Conservation (phyloP, 2,329 filamentous ascomycete species). For the Botrytis galanthina region DNA sequence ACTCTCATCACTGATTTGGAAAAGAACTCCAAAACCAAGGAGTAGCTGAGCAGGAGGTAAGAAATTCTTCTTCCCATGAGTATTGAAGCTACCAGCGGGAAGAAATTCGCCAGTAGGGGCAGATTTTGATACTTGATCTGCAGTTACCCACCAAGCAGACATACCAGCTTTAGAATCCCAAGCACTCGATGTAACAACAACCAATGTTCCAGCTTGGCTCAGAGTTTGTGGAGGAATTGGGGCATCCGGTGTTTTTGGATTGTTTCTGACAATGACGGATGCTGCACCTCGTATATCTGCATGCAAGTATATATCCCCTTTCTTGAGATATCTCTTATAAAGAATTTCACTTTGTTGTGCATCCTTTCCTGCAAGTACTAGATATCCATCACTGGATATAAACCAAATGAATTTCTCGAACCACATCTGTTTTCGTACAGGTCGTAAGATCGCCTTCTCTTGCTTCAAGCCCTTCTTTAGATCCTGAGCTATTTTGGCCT, state of each 20-base stretch:
- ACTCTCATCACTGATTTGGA: constrained; percentile 85
- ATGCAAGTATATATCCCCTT: constrained; percentile 89
- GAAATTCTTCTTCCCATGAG: constrained; percentile 86
- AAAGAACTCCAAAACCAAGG: constrained; percentile 84
- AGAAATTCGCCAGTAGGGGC: constrained; percentile 78
- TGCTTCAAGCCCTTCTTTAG: constrained; percentile 86
- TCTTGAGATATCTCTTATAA: constrained; percentile 82
- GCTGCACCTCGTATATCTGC: constrained; percentile 83
- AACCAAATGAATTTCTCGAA: constrained; percentile 98
- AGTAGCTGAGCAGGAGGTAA: constrained; percentile 83
- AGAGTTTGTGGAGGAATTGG: constrained; percentile 90
- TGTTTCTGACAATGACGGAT: constrained; percentile 89
- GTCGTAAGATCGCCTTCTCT: constrained; percentile 83
- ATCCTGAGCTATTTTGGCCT: constrained; percentile 82
- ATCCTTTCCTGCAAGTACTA: constrained; percentile 87
- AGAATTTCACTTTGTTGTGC: constrained; percentile 85
- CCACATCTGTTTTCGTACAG: constrained; percentile 82
- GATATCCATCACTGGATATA: constrained; percentile 90
- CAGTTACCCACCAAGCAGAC: constrained; percentile 93
- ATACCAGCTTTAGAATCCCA: constrained; percentile 98
- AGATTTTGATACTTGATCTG: constrained; percentile 86
- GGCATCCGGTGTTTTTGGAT: constrained; percentile 69
- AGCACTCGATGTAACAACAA: constrained; percentile 80
- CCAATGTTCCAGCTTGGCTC: constrained; percentile 81
- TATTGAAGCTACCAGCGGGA: constrained; percentile 72